phyloP scores from a whole-genome alignment of 2,329 filamentous ascomycete species.

The Phaeosphaeria sp. region DNA sequence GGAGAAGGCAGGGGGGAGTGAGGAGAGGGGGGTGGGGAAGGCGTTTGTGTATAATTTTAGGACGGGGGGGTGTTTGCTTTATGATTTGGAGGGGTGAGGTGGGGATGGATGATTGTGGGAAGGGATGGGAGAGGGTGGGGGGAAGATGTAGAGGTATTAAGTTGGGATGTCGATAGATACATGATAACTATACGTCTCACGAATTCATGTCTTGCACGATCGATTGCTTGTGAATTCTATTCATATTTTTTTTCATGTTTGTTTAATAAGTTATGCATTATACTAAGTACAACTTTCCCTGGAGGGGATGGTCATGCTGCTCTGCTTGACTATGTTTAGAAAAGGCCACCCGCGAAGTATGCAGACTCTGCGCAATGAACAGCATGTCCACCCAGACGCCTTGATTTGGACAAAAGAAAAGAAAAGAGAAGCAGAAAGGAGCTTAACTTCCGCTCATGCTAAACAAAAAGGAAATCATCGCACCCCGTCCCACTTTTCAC shows the following conservation, averaged over 20 bases:
- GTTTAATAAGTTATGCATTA: not conserved
- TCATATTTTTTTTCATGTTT: not conserved
- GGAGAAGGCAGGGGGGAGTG: conserved; percentile 52
- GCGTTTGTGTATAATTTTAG: conserved; percentile 93
- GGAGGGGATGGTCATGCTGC: not conserved
- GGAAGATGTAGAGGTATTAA: not conserved
- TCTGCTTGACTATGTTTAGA: not conserved
- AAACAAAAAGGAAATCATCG: not conserved
- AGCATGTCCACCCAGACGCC: not conserved
- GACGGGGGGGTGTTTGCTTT: conserved; percentile 83
- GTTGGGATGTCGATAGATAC: not conserved
- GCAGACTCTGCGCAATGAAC: not conserved
- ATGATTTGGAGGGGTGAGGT: conserved; percentile 67
- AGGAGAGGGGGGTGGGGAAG: conserved; percentile 66
- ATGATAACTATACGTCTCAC: too few species aligned
- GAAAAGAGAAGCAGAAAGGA: not conserved
- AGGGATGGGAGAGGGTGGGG: not conserved
- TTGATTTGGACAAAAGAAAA: not conserved
- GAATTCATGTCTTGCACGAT: not conserved
- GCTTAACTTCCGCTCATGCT: not conserved
- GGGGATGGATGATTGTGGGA: not conserved
- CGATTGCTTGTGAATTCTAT: too few species aligned
- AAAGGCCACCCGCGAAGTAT: not conserved
- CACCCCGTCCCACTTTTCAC: too few species aligned
- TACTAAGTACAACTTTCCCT: not conserved